Evolutionary conservation across 371 early-diverging fungal species (phyloP), one percentile per base, ranked within the genome.

Genomic region (Entomophthora muscae): DNA sequence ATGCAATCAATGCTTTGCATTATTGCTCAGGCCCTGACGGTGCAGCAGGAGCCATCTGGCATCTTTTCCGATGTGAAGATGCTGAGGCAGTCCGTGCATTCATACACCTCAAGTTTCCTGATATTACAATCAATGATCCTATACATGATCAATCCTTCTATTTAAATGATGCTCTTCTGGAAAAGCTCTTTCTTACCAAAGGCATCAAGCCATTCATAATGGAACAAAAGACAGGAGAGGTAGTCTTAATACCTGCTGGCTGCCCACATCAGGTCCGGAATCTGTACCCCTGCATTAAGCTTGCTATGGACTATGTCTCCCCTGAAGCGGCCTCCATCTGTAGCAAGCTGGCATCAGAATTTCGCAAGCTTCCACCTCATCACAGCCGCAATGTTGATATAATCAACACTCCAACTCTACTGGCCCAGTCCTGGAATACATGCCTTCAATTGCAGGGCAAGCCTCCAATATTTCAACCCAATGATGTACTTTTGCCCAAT

Each of bases 231-330:
- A 69, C 76, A 0, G 86, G 86, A 13, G 86, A 88, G 64, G 81
- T 84, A 0, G 80, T 90, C 5, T 82, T 82, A 73, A 77, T 89
- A 0, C 90, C 88, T 0, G 87, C 86, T 0, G 90, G 90, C 1
- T 81, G 82, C 42, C 79, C 84, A 0, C 83, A 85, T 62, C 90
- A 89, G 70, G 90, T 85, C 1, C 72, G 75, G 56, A 88, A 83
- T 66, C 73, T 81, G 32, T 70, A 72, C 13, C 74, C 71, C 30
- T 78, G 82, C 5, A 75, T 88, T 65, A 82, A 84, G 64, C 71
- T 81, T 30, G 85, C 85, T 1, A 73, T 80, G 61, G 86, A 83
- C 64, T 88, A 85, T 75, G 78, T 86, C 0, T 79, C 81, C n/a
- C 84, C 86, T 0, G 87, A 87, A 64, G 75, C 64, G 3, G 56